Evolutionary conservation across 139 green algal genomes (phyloP).

Genomic region (Chlorella vulgaris): DNA sequence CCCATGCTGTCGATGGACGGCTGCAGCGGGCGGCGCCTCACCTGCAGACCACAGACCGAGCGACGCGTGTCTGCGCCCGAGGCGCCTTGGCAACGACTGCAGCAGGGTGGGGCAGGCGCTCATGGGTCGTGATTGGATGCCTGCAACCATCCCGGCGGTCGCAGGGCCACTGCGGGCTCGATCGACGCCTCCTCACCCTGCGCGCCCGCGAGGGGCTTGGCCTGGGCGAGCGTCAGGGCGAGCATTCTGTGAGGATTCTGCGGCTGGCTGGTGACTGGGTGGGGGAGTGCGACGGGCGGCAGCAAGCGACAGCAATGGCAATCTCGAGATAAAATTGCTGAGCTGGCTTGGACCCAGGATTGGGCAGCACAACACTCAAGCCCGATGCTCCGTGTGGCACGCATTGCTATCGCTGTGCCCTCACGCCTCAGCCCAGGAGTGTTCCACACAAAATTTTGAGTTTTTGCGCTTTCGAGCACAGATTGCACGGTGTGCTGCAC

Average conservation of each 20-base stretch:
- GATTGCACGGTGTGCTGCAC: no score
- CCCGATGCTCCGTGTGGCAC: no score
- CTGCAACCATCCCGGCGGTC: neutral
- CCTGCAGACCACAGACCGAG: conserved; percentile 37
- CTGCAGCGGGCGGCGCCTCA: conserved; percentile 8
- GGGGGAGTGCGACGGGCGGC: no score
- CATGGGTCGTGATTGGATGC: neutral
- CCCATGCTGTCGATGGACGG: neutral
- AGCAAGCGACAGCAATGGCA: no score
- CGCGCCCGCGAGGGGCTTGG: neutral
- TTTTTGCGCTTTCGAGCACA: no score
- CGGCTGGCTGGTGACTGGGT: no score
- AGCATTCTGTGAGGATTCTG: neutral
- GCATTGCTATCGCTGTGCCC: no score
- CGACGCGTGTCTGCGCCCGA: conserved; percentile 1
- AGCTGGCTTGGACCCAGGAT: no score
- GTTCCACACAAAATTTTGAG: no score
- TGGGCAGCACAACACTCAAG: no score
- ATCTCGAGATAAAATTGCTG: no score
- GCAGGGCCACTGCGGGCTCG: neutral
- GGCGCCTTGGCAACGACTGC: conserved; percentile 41
- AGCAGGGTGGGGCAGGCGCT: neutral
- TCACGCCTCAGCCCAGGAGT: no score
- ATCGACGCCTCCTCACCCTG: conserved; percentile 1
- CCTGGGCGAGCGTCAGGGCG: neutral